These are phyloP conservation scores for Tagetes erecta DNA, from an alignment of 129 eudicot genomes.

Conservation along the genomic window DNA sequence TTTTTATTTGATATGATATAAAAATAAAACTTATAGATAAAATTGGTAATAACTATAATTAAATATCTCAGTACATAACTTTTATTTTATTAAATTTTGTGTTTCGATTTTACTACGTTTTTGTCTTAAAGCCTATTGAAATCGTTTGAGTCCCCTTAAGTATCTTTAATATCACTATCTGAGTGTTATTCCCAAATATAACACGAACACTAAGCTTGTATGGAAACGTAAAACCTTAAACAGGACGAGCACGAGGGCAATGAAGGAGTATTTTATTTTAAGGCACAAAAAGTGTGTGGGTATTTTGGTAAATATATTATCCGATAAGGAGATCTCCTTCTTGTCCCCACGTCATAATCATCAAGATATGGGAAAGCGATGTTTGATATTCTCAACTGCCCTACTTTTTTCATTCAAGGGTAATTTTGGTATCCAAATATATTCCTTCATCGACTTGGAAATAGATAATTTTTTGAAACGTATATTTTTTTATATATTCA, in stretches of 20 bases:
- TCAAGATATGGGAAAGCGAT: conserved; percentile 42
- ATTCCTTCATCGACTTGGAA: background rate
- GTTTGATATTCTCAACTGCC: conserved; percentile 35
- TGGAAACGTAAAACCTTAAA: background rate
- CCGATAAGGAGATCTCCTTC: conserved; percentile 34
- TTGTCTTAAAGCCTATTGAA: too few species aligned
- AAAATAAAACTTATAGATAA: too few species aligned
- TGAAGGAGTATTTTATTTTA: background rate
- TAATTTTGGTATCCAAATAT: background rate
- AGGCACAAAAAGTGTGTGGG: conserved; percentile 13
- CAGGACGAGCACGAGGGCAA: background rate
- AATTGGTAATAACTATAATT: too few species aligned
- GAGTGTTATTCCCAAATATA: too few species aligned
- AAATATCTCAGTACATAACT: too few species aligned
- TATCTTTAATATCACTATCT: too few species aligned
- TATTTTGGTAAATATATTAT: conserved; percentile 17
- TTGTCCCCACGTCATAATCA: conserved; percentile 47
- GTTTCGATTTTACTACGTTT: too few species aligned
- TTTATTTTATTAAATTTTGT: too few species aligned
- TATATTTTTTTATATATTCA: too few species aligned
- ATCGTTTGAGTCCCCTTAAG: too few species aligned
- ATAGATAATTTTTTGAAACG: background rate
- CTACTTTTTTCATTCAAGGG: background rate
- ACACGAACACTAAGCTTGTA: too few species aligned
- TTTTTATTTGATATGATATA: too few species aligned